Percentiles rank a stretch among this genome's conserved stretches.
phyloP scores from a whole-genome alignment of 164 flowering plant genomes.

The Euptelea pleiosperma region DNA sequence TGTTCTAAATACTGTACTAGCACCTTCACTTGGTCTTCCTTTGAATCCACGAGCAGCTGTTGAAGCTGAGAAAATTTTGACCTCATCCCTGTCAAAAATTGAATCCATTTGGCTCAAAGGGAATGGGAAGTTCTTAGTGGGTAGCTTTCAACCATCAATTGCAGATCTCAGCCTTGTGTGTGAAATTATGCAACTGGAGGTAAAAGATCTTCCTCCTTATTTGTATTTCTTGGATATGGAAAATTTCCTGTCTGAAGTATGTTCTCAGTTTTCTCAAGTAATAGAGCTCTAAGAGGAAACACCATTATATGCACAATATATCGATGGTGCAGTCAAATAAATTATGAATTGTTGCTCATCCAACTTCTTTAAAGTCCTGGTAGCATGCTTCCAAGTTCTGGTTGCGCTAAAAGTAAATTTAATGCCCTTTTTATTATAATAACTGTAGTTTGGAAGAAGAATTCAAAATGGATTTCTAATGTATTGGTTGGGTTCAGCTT shows the following conservation, averaged over 20 bases:
- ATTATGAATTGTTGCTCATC: no score
- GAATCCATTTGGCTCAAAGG: slow-evolving; percentile 78
- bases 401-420: no score
- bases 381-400: no score
- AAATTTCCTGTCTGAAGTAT: neutral
- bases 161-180: slow-evolving; percentile 91
- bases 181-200: slow-evolving; percentile 90
- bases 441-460: neutral
- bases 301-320: neutral
- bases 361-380: no score
- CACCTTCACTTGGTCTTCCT: slow-evolving; percentile 55
- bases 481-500: slow-evolving; percentile 31
- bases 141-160: slow-evolving; percentile 71
- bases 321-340: no score
- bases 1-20: slow-evolving; percentile 42
- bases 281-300: neutral
- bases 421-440: neutral
- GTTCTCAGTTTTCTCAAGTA: neutral
- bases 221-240: neutral
- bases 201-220: slow-evolving; percentile 12
- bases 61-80: slow-evolving; percentile 53
- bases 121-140: slow-evolving; percentile 59
- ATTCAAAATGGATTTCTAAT: neutral
- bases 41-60: slow-evolving; percentile 59
- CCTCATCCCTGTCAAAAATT: slow-evolving; percentile 48